Evolutionary conservation across 164 flowering plant genomes (phyloP).

Genomic region (Vitis cinerea): DNA sequence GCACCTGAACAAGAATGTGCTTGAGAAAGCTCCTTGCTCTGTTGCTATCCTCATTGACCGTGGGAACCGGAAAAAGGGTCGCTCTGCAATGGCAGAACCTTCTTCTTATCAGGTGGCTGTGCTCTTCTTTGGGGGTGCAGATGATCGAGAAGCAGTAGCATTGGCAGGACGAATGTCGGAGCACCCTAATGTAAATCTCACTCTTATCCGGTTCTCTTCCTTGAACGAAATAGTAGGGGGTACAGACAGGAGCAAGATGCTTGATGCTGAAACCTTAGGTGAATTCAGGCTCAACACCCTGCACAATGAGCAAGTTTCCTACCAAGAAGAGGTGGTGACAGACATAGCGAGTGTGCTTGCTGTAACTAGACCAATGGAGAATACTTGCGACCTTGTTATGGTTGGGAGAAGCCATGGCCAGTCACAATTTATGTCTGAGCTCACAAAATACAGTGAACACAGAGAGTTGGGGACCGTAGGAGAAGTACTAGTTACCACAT

Average conservation of each 20-base stretch:
- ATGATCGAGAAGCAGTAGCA: slow-evolving; percentile 62
- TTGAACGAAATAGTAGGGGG: slow-evolving; percentile 16
- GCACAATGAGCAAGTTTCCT: slow-evolving; percentile 13
- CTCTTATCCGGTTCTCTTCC: slow-evolving; percentile 23
- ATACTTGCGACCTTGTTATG: slow-evolving; percentile 23
- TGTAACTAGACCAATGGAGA: slow-evolving; percentile 17
- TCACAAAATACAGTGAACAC: slow-evolving; percentile 13
- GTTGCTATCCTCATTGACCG: slow-evolving; percentile 50
- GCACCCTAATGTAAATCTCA: slow-evolving; percentile 23
- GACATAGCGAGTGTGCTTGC: slow-evolving; percentile 15
- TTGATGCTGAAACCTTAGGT: slow-evolving; percentile 20
- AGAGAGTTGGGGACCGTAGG: slow-evolving; percentile 37
- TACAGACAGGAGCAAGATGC: slow-evolving; percentile 22
- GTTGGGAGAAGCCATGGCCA: slow-evolving; percentile 37
- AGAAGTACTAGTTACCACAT: slow-evolving; percentile 34
- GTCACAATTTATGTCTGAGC: slow-evolving; percentile 17
- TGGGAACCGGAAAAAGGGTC: slow-evolving; percentile 6
- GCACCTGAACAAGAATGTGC: slow-evolving; percentile 29
- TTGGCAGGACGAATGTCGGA: slow-evolving; percentile 35
- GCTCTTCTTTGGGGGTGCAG: slow-evolving; percentile 54
- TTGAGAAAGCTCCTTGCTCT: slow-evolving; percentile 51
- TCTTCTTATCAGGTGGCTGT: slow-evolving; percentile 20
- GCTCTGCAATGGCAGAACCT: neutral
- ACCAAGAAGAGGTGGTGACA: slow-evolving; percentile 28
- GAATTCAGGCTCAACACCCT: slow-evolving; percentile 9